Evolutionary conservation across 176 grass and related monocot genomes (phyloP).

Genomic region (Zea luxurians): DNA sequence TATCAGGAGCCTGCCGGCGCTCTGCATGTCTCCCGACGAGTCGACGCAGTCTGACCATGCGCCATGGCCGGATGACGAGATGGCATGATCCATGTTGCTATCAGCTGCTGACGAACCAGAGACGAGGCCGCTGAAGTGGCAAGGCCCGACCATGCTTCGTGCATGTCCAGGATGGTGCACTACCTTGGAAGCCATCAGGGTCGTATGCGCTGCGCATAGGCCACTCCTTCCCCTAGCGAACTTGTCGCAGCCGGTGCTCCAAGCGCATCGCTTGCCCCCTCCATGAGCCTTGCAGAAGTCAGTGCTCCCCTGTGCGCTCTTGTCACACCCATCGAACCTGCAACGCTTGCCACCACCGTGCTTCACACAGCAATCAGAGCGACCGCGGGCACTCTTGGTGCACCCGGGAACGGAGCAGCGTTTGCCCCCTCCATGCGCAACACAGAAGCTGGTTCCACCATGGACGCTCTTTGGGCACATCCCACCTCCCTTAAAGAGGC

Average conservation of each 20-base stretch:
- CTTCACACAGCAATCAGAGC: constrained; percentile 73
- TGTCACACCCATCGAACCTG: constrained; percentile 58
- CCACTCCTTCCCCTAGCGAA: constrained; percentile 72
- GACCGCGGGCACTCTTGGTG: constrained; percentile 78
- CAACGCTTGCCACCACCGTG: constrained; percentile 87
- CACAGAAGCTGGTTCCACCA: constrained; percentile 76
- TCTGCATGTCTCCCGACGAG: constrained; percentile 43
- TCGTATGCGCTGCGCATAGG: constrained; percentile 66
- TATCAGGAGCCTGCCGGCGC: constrained; percentile 48
- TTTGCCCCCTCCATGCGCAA: constrained; percentile 84
- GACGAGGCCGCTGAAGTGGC: constrained; percentile 50
- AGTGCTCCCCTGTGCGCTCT: constrained; percentile 90
- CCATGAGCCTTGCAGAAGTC: constrained; percentile 87
- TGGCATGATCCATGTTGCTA: constrained; percentile 53
- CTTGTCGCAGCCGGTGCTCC: constrained; percentile 74
- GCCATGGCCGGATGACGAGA: constrained; percentile 55
- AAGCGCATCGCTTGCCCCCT: constrained; percentile 63
- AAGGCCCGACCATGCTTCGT: constrained; percentile 32
- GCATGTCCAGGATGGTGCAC: constrained; percentile 30
- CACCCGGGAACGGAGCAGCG: constrained; percentile 56
- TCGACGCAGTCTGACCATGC: constrained; percentile 53
- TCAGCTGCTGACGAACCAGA: constrained; percentile 43
- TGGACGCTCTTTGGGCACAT: constrained; percentile 83
- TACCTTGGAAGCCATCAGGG: constrained; percentile 43
- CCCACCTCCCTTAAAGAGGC: constrained; percentile 75